Percentiles rank a stretch among this genome's conserved stretches.
These are phyloP conservation scores for Fusarium siculi DNA, from an alignment of 2,329 filamentous ascomycete species.

Conservation along the genomic window DNA sequence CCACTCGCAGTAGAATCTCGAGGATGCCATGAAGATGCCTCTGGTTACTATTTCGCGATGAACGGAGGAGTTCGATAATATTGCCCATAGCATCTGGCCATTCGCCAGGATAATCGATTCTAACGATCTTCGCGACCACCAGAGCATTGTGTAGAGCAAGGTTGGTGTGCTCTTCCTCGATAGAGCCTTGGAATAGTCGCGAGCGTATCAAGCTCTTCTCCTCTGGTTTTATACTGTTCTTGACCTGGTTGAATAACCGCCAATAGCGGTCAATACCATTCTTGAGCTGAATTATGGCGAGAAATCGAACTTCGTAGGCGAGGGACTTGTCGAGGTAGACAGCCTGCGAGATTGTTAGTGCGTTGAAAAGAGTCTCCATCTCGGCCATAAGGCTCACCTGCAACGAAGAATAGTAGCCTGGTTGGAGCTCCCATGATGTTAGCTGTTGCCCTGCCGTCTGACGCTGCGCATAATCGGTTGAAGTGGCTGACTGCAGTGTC, in stretches of 20 bases:
- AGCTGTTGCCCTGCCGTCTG: conserved; percentile 78
- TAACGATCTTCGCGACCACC: conserved; percentile 85
- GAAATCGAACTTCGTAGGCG: conserved; percentile 82
- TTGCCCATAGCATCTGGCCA: conserved; percentile 75
- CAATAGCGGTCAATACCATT: conserved; percentile 97
- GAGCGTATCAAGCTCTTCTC: conserved; percentile 83
- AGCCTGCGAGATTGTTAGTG: conserved; percentile 60
- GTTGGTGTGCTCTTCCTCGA: conserved; percentile 78
- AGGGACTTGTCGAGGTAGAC: conserved; percentile 84
- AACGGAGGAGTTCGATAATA: conserved; percentile 73
- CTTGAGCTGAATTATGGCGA: conserved; percentile 93
- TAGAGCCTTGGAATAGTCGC: conserved; percentile 78
- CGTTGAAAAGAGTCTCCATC: background rate
- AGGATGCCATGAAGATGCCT: conserved; percentile 77
- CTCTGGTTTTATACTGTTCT: conserved; percentile 75
- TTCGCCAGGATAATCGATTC: conserved; percentile 88
- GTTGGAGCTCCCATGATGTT: conserved; percentile 74
- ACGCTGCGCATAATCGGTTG: conserved; percentile 69
- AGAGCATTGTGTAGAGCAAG: conserved; percentile 90
- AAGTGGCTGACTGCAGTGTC: conserved; percentile 71
- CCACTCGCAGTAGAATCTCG: conserved; percentile 81
- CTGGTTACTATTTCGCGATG: conserved; percentile 62
- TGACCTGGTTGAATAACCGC: conserved; percentile 68
- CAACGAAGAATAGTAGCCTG: conserved; percentile 73
- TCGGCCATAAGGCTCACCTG: conserved; percentile 61